Conservation (phyloP, 306 rosid genomes). For the Medicago lupulina region DNA sequence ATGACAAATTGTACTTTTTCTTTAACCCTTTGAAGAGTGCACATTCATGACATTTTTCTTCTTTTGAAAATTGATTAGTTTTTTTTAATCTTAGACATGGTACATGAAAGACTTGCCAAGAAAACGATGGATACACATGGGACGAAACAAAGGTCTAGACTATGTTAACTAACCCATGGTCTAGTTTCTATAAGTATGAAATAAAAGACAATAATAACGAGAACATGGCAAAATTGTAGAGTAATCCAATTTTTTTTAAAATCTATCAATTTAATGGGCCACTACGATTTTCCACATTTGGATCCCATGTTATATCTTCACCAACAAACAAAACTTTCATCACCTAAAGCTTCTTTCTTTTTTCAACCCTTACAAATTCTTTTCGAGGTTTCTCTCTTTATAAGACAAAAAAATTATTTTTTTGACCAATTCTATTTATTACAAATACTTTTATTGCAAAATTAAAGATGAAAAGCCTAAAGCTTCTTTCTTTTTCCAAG, state of each 20-base stretch:
- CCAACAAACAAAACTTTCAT: conserved; percentile 36
- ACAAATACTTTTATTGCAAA: not conserved
- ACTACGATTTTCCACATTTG: conserved; percentile 44
- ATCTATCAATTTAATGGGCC: conserved; percentile 40
- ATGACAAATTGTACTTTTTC: conserved; percentile 33
- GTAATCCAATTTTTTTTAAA: conserved; percentile 28
- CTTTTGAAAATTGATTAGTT: conserved; percentile 39
- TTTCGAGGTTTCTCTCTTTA: conserved; percentile 26
- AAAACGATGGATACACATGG: conserved; percentile 48
- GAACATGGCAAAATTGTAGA: conserved; percentile 27
- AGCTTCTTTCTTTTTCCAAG: too few species aligned
- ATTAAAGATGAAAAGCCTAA: not conserved
- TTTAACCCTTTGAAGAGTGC: conserved; percentile 22
- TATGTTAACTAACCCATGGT: conserved; percentile 44
- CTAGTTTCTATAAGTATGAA: conserved; percentile 40
- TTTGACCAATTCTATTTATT: not conserved
- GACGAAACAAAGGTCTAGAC: conserved; percentile 26
- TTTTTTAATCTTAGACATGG: conserved; percentile 35
- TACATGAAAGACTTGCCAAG: conserved; percentile 37
- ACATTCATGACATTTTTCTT: conserved; percentile 32
- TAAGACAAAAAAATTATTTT: not conserved
- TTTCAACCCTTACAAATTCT: conserved; percentile 14
- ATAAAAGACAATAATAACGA: conserved; percentile 36
- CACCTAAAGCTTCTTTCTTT: conserved; percentile 32
- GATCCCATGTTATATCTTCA: conserved; percentile 22